A percentile compares a stretch with the other conserved stretches of the same genome.
phyloP scores from a whole-genome alignment of 768 basidiomycete genomes.

The Sarcodon sp. region DNA sequence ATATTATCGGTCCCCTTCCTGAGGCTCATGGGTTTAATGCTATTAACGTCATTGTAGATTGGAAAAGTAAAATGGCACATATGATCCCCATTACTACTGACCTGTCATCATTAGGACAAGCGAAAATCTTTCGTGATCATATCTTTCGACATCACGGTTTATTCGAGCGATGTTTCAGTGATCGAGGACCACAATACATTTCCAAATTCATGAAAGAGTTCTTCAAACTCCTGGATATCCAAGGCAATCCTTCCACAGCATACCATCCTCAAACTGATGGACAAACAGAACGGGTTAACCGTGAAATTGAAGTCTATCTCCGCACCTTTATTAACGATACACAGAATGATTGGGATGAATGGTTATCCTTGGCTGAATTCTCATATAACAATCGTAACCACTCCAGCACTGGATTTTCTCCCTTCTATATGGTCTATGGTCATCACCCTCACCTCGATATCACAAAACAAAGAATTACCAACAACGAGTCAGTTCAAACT shows the following conservation, averaged over 20 bases:
- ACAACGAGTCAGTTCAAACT: too few species aligned
- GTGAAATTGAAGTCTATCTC: conserved; percentile 20
- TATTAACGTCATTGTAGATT: conserved; percentile 7
- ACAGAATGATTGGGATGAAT: conserved; percentile 18
- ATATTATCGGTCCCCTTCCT: conserved; percentile 14
- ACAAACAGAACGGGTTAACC: conserved; percentile 22
- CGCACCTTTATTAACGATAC: conserved; percentile 14
- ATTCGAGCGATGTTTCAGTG: conserved; percentile 3
- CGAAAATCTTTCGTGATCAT: conserved; percentile 3
- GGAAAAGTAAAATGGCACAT: not conserved
- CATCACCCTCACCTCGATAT: too few species aligned
- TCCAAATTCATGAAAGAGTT: conserved; percentile 16
- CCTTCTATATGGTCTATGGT: conserved; percentile 15
- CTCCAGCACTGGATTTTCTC: conserved; percentile 10
- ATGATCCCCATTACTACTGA: not conserved
- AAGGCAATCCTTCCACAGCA: conserved; percentile 14
- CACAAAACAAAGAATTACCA: too few species aligned
- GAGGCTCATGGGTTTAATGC: conserved; percentile 5
- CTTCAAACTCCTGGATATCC: conserved; percentile 7
- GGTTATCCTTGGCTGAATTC: conserved; percentile 18
- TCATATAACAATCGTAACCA: conserved; percentile 19
- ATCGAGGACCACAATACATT: conserved; percentile 3
- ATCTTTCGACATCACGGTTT: conserved; percentile 3
- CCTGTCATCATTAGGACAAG: not conserved
- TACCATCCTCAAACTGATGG: conserved; percentile 28